Base-by-base conservation (phyloP, 768 basidiomycete species). In the Amylocystis lapponica region DNA sequence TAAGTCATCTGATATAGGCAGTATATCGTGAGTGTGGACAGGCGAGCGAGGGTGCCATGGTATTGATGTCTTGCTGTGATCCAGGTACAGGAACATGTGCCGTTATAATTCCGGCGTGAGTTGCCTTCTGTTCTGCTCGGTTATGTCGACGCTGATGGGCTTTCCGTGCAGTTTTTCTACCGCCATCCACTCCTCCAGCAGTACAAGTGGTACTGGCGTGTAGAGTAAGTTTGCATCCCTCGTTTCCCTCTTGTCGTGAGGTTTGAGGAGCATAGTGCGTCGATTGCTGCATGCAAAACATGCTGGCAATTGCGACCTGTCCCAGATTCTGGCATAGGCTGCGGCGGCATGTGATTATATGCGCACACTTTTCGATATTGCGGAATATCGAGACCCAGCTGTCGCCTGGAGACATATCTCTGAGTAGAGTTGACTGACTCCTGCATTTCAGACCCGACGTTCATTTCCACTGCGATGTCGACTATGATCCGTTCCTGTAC, bases 181-280 rank as follows among this genome's bases (percentile, higher is more conserved):
- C 63, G 70, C 32, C 86, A 89, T 54, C 74, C 76, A 3, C 61
- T 86, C 13, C 62, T 88, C 38, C 70, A 74, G 44, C 65, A 77
- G 35, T 86, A 80, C 59, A 72, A 80, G 42, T 89, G 80, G 70
- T 88, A 89, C 62, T 88, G 85, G 86, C 71, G 86, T 12, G 75
- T 89, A 34, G 84, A 87, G 78, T 76, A 43, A 43, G 69, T 60
- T 38, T 49, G 2, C 7, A 23, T 4, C 17, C 10, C 21, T 8
- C 8, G 21, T 27, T 4, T 32, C 13, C n/a, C n/a, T 5, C 13
- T n/a, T 49, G 71, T 76, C 5, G 19, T 33, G 7, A 33, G 5
- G 5, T 33, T 5, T 19, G 5, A n/a, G 27, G 9, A 30, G 34
- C 34, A 20, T 37, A 21, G 6, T 26, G 17, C 4, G 14, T 20